Evolutionary conservation across 2,329 filamentous ascomycete genomes (phyloP), one percentile per base, ranked within the genome.

Genomic region (Sphaerostilbella broomeana): DNA sequence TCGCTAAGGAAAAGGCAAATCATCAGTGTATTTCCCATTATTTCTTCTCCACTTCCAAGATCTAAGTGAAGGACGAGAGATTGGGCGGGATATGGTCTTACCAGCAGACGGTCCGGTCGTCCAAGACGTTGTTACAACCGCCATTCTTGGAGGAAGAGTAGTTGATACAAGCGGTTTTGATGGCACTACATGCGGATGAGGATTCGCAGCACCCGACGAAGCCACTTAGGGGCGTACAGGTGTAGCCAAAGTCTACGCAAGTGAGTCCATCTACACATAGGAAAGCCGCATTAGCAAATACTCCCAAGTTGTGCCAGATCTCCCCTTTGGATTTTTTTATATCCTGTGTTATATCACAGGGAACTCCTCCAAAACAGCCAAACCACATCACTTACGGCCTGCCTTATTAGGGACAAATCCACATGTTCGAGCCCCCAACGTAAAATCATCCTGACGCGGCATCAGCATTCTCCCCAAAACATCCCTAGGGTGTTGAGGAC

Each of bases 71-170:
- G 25, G 21, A 17, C 13, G 4, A 19, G 26, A 19, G 6, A 18
- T 15, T 19, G 17, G 19, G 10, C 17, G 5, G 17, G 22, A 20
- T 20, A 20, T 13, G 38, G 28, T 32, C 52, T 33, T 49, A 62
- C 60, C 60, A 63, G 52, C 60, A 63, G 12, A 62, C 45, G 3
- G 59, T 63, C 33, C 61, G 58, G 20, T 48, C 57, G 33, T 61
- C 55, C 4, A 47, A 42, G 4, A 51, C 45, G 7, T 54, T 44
- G 17, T 52, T 40, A 34, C 59, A 62, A 6, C 40, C 35, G 5
- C 54, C 53, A 3, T 43, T 38, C 3, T 32, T n/a, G 13, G 53
- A 55, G n/a, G 46, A 45, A 4, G 37, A 27, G 27, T 55, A 61
- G 49, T 57, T 47, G 37, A 63, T 47, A 22, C 60, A 63, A 3